These are phyloP conservation scores for Hordeum marinum DNA, from an alignment of 176 grass and related monocot species.

Conservation along the genomic window DNA sequence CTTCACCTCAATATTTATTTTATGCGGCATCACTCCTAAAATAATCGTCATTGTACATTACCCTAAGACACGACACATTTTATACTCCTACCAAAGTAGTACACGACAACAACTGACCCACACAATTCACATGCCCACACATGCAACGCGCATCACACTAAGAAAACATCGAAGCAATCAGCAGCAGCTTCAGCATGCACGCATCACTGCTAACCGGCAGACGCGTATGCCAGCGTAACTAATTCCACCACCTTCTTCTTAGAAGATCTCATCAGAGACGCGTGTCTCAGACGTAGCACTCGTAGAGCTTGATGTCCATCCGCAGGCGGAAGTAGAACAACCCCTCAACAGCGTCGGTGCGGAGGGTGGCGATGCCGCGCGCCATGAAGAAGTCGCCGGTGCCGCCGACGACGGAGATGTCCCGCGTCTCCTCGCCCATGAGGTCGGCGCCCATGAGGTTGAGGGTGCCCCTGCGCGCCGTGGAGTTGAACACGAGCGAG, in stretches of 20 bases:
- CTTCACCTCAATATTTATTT: too few species aligned
- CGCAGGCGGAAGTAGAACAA: constrained; percentile 21
- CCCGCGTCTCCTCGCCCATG: constrained; percentile 4
- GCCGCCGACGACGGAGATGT: constrained; percentile 39
- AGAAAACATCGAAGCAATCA: too few species aligned
- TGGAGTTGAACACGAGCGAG: constrained; percentile 40
- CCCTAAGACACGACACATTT: too few species aligned
- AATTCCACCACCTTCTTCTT: too few species aligned
- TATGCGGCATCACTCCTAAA: too few species aligned
- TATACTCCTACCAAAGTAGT: too few species aligned
- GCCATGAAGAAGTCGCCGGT: constrained; percentile 58
- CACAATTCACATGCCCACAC: too few species aligned
- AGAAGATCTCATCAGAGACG: background rate
- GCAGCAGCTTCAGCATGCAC: too few species aligned
- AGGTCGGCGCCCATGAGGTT: constrained; percentile 41
- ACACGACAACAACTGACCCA: too few species aligned
- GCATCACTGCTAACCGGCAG: background rate
- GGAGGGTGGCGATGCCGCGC: constrained; percentile 31
- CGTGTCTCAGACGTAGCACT: constrained; percentile 19
- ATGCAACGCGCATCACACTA: too few species aligned
- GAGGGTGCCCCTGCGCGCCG: constrained; percentile 24
- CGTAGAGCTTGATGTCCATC: constrained; percentile 48
- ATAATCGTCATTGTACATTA: too few species aligned
- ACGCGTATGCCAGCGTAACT: background rate
- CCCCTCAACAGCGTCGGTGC: background rate